Conservation (phyloP, 108 stramenopile species). For the Cyclotella distinguenda region DNA sequence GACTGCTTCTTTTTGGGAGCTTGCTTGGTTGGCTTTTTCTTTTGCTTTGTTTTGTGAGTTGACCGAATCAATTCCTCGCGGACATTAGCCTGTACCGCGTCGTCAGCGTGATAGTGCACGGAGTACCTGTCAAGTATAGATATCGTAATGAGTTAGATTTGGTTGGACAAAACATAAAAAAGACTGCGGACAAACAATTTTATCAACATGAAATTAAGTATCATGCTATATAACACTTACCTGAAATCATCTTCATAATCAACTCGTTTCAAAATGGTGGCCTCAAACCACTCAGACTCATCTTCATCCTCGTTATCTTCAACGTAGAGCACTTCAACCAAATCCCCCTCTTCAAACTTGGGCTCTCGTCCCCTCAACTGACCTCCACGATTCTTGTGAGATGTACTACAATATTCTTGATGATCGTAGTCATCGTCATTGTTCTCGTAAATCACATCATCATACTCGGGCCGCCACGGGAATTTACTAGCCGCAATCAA, state of each 20-base stretch:
- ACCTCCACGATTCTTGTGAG: constrained; percentile 52
- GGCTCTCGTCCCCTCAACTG: constrained; percentile 65
- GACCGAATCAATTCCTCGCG: constrained; percentile 66
- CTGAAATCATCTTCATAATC: constrained; percentile 63
- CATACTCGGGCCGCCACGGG: constrained; percentile 46
- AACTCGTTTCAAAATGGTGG: constrained; percentile 56
- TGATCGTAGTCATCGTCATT: constrained; percentile 50
- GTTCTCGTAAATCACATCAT: constrained; percentile 46
- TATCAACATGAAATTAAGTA: too few relatives aligned
- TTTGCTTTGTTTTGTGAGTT: constrained; percentile 45
- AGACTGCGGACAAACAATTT: neutral
- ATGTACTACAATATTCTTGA: constrained; percentile 44
- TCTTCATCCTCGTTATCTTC: constrained; percentile 58
- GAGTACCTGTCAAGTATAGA: constrained; percentile 41
- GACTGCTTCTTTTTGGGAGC: constrained; percentile 25
- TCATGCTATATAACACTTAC: constrained; percentile 15
- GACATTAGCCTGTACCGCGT: constrained; percentile 68
- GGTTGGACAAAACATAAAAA: constrained; percentile 16
- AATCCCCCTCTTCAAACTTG: constrained; percentile 68
- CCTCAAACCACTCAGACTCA: constrained; percentile 65
- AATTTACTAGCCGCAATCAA: constrained; percentile 34
- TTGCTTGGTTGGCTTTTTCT: constrained; percentile 31
- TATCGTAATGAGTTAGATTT: neutral
- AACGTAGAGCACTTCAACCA: constrained; percentile 72
- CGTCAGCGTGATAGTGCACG: constrained; percentile 70